A percentile compares a stretch with the other conserved stretches of the same genome.
Conservation (phyloP, 441 rosid species). For the Populus hybrid region DNA sequence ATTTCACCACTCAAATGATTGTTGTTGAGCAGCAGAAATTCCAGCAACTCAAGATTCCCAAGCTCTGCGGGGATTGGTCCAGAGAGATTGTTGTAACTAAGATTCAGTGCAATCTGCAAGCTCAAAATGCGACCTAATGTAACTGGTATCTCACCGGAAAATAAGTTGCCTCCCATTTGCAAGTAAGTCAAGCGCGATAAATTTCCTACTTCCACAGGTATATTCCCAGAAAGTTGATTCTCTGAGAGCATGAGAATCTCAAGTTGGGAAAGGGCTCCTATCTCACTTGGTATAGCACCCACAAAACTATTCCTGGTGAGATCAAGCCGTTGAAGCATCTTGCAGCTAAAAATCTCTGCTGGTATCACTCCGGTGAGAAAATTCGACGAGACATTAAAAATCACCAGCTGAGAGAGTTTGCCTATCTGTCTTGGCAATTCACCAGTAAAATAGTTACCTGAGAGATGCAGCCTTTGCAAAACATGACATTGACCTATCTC, state of each 20-base stretch:
- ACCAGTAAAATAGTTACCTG: constrained; percentile 56
- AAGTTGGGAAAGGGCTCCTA: constrained; percentile 64
- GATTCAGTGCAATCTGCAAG: constrained; percentile 85
- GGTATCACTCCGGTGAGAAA: constrained; percentile 65
- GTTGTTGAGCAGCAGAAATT: constrained; percentile 68
- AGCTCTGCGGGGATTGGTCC: constrained; percentile 73
- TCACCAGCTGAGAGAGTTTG: constrained; percentile 58
- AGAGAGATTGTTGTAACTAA: constrained; percentile 72
- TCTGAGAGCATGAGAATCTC: constrained; percentile 86
- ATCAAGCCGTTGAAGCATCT: constrained; percentile 84
- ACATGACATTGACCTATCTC: constrained; percentile 57
- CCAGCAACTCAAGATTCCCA: constrained; percentile 64
- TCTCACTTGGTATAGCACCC: constrained; percentile 55
- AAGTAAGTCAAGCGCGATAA: constrained; percentile 67
- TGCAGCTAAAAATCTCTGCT: constrained; percentile 62
- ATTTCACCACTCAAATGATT: constrained; percentile 77
- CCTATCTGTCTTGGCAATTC: constrained; percentile 75
- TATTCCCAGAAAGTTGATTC: constrained; percentile 55
- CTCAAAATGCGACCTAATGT: constrained; percentile 62
- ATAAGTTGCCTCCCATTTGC: constrained; percentile 86
- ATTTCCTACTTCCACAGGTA: constrained; percentile 60
- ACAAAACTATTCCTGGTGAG: constrained; percentile 63
- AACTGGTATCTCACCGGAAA: constrained; percentile 59
- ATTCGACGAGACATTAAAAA: constrained; percentile 79
- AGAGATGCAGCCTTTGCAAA: constrained; percentile 69